Percentiles rank a stretch among this genome's conserved stretches.
Conservation (phyloP, 179 eudicot genomes). For the Carnegiea gigantea region DNA sequence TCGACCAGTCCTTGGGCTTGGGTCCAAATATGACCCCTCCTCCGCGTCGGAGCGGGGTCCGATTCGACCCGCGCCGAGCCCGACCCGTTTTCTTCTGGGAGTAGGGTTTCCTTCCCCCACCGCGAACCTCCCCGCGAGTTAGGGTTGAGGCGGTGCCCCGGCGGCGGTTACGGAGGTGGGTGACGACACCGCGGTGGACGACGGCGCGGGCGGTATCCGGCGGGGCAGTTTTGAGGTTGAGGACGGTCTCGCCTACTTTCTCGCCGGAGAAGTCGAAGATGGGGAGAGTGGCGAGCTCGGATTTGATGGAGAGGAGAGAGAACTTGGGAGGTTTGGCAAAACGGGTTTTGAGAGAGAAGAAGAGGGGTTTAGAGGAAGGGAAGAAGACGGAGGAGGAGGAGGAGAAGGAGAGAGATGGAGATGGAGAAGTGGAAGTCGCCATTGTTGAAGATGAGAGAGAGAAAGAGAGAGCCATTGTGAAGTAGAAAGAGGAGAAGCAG, state of each 20-base stretch:
- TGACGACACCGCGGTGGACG: constrained; percentile 86
- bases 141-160: constrained; percentile 99
- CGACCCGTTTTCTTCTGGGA: constrained; percentile 87
- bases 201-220: constrained; percentile 90
- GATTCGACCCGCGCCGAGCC: constrained; percentile 81
- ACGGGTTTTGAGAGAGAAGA: constrained; percentile 15
- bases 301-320: constrained; percentile 34
- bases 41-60: constrained; percentile 89
- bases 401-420: constrained; percentile 51
- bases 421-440: constrained; percentile 34
- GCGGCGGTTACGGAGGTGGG: constrained; percentile 75
- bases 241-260: constrained; percentile 59
- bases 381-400: constrained; percentile 40
- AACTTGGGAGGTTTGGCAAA: constrained; percentile 20
- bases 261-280: constrained; percentile 75
- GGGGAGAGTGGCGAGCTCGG: constrained; percentile 69
- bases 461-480: background rate
- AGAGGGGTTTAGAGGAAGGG: constrained; percentile 11
- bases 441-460: constrained; percentile 15
- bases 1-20: constrained; percentile 83
- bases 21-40: constrained; percentile 94
- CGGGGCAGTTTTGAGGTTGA: constrained; percentile 70
- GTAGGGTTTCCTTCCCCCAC: constrained; percentile 89
- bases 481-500: background rate
- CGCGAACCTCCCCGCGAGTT: constrained; percentile 88